These are phyloP conservation scores for Aureobasidium melanogenum DNA, from an alignment of 2,329 filamentous ascomycete species.

Conservation along the genomic window DNA sequence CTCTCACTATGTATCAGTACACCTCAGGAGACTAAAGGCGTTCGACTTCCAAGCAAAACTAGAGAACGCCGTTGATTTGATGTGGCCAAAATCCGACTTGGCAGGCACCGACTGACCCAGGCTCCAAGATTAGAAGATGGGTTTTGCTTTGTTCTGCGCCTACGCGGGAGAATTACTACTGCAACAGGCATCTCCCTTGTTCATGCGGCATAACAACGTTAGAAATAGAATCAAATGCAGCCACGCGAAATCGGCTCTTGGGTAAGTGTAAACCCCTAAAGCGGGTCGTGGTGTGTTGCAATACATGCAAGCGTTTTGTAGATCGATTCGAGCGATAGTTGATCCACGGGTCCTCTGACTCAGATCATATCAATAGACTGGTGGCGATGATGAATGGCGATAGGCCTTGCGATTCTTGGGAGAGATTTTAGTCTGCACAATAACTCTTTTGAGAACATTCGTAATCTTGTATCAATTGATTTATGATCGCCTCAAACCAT, in stretches of 20 bases:
- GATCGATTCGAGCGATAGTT: background rate
- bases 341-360: background rate
- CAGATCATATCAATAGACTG: background rate
- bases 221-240: background rate
- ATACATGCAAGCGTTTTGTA: background rate
- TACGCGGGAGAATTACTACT: background rate
- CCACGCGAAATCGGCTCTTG: background rate
- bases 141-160: background rate
- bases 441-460: background rate
- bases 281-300: background rate
- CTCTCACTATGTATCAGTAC: background rate
- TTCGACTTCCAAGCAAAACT: background rate
- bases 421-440: background rate
- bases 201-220: background rate
- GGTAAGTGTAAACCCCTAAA: background rate
- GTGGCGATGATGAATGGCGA: background rate
- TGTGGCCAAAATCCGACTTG: background rate
- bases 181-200: background rate
- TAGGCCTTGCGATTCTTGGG: too few relatives aligned
- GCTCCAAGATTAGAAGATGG: background rate
- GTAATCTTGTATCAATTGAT: background rate
- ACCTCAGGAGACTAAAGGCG: background rate
- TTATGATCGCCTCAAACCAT: background rate
- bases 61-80: background rate
- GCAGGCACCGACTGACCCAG: background rate